Conservation (phyloP, 768 basidiomycete species). For the Rhizopogon vulgaris region DNA sequence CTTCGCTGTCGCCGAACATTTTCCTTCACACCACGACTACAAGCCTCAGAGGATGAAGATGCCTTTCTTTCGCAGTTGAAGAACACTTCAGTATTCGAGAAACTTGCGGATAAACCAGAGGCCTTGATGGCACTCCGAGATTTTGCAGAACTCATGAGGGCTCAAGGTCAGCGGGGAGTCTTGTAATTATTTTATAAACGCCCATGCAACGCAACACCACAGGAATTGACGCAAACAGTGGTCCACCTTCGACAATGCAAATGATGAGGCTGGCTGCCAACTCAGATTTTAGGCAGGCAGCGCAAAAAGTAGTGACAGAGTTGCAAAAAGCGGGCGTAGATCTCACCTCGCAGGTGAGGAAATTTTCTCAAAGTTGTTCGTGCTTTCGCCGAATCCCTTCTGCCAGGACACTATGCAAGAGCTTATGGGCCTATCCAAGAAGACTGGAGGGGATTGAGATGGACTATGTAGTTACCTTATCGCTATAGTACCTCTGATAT, state of each 20-base stretch:
- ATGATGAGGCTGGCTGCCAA: constrained; percentile 50
- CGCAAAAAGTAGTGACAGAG: constrained; percentile 40
- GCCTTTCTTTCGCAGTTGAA: constrained; percentile 37
- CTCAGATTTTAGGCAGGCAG: constrained; percentile 45
- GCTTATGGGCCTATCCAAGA: constrained; percentile 22
- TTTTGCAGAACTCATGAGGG: constrained; percentile 39
- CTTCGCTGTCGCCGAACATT: constrained; percentile 20
- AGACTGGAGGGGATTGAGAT: constrained; percentile 13
- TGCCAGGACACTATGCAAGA: constrained; percentile 44
- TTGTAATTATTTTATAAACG: not conserved
- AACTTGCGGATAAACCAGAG: constrained; percentile 43
- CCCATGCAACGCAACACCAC: not conserved
- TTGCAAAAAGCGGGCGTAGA: constrained; percentile 59
- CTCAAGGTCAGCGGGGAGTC: constrained; percentile 34
- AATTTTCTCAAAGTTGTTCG: not conserved
- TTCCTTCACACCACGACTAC: constrained; percentile 22
- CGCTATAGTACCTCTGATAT: not conserved
- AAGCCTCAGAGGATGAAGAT: constrained; percentile 27
- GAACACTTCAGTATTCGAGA: constrained; percentile 39
- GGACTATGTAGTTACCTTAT: not conserved
- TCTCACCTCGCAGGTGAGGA: constrained; percentile 44
- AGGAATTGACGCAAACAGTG: constrained; percentile 45
- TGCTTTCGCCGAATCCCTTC: not conserved
- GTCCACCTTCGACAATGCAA: constrained; percentile 43
- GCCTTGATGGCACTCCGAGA: constrained; percentile 43